These are phyloP conservation scores for Alternaria hordeiaustralica DNA, from an alignment of 2,329 filamentous ascomycete genomes.

Conservation along the genomic window DNA sequence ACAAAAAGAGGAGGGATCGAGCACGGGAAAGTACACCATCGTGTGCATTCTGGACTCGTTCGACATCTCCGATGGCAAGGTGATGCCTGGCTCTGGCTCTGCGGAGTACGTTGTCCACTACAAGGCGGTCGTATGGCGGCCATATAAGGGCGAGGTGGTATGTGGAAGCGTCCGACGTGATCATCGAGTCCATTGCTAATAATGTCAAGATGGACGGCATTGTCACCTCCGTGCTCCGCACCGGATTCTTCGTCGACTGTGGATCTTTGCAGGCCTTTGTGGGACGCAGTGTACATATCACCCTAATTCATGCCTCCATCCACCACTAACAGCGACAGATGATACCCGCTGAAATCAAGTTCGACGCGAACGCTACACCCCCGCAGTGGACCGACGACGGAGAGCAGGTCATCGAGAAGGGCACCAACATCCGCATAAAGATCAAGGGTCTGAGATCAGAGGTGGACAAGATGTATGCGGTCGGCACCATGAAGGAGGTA, in stretches of 20 bases:
- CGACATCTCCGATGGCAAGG: slow-evolving; percentile 90
- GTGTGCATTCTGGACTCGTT: slow-evolving; percentile 98
- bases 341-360: slow-evolving; percentile 91
- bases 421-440: slow-evolving; percentile 91
- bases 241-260: slow-evolving; percentile 88
- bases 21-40: slow-evolving; percentile 95
- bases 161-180: slow-evolving; percentile 44
- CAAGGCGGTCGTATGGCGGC: slow-evolving; percentile 94
- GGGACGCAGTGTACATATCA: slow-evolving; percentile 73
- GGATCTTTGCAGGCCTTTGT: slow-evolving; percentile 81
- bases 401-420: slow-evolving; percentile 91
- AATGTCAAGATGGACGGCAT: slow-evolving; percentile 83
- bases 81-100: slow-evolving; percentile 87
- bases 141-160: slow-evolving; percentile 98
- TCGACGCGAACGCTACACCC: slow-evolving; percentile 94
- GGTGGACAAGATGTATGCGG: slow-evolving; percentile 93
- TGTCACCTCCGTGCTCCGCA: slow-evolving; percentile 87
- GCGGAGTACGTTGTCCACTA: slow-evolving; percentile 96
- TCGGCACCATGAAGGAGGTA: slow-evolving; percentile 91
- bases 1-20: slow-evolving; percentile 92
- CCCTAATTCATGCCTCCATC: slow-evolving; percentile 19
- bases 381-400: slow-evolving; percentile 95
- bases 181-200: slow-evolving; percentile 29
- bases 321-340: slow-evolving; percentile 61
- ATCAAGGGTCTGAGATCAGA: slow-evolving; percentile 93